Evolutionary conservation across 768 basidiomycete species (phyloP), one percentile per base, ranked within the genome.

Genomic region (Kwoniella sp.): DNA sequence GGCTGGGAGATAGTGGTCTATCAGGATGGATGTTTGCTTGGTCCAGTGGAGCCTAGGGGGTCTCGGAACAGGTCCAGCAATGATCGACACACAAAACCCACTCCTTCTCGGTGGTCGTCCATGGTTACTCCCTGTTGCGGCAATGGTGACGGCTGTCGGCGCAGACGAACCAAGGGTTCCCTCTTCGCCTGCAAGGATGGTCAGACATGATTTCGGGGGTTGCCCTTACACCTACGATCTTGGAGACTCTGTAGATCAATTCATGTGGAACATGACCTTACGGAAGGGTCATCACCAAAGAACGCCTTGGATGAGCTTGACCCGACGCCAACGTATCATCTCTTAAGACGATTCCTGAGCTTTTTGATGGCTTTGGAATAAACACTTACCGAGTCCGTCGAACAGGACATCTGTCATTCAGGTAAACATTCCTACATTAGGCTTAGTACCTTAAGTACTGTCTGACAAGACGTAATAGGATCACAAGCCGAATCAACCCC

Each of bases 241-340:
- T 17, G 20, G 9, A 45, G 41, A 8, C 15, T 17, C n/a, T n/a
- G n/a, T n/a, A n/a, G 41, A 45, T 45, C 41, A 50, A 51, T n/a
- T n/a, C n/a, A n/a, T n/a, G 58, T 59, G 58, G 47, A 59, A 59
- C 58, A 59, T 29, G 47, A 25, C 47, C 25, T 59, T 50, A 59
- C 47, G 58, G 41, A 45, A 45, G 41, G 41, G 41, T 45, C 41
- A 45, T 45, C 41, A n/a, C n/a, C n/a, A n/a, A 17, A 45, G 41
- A 4, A 45, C 8, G 11, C 11, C 41, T 20, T 11, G 9, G 41
- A 45, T 45, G 41, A 17, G 20, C 11, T 11, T 45, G 8, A 45
- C 11, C 41, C 41, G 41, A 45, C 41, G 41, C 41, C 41, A 11
- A 17, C 15, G 41, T 20, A 45, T 45, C 41, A 9, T 45, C 15